Percentiles rank a stretch among this genome's conserved stretches.
phyloP scores from a whole-genome alignment of 2,329 filamentous ascomycete genomes.

The Fusarium sp. region DNA sequence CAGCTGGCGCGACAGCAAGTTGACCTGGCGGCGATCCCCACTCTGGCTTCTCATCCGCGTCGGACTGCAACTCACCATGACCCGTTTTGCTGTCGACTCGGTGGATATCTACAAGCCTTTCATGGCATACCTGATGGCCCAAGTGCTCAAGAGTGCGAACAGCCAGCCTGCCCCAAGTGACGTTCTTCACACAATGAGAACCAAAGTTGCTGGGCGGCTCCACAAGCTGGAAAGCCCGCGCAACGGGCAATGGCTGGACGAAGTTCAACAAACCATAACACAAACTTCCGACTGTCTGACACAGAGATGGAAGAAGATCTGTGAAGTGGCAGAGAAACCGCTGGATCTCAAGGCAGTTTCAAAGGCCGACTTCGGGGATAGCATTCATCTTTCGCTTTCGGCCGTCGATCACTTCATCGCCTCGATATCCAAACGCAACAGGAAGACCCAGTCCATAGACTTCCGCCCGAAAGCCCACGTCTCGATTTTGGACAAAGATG shows the following conservation, averaged over 20 bases:
- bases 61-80: slow-evolving; percentile 58
- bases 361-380: slow-evolving; percentile 2
- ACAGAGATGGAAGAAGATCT: slow-evolving; percentile 27
- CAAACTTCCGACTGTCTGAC: neutral
- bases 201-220: slow-evolving; percentile 29
- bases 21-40: slow-evolving; percentile 66
- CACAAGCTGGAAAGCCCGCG: slow-evolving; percentile 17
- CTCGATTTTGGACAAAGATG: neutral
- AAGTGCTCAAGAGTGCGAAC: neutral
- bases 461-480: slow-evolving; percentile 30
- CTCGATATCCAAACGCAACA: slow-evolving; percentile 2
- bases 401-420: slow-evolving; percentile 27
- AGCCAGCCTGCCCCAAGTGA: slow-evolving; percentile 4
- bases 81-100: neutral
- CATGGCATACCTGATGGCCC: slow-evolving; percentile 29
- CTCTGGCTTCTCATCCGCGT: slow-evolving; percentile 71
- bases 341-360: slow-evolving; percentile 4
- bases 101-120: slow-evolving; percentile 31
- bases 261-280: slow-evolving; percentile 9
- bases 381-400: slow-evolving; percentile 21
- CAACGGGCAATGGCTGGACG: slow-evolving; percentile 19
- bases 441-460: neutral
- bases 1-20: slow-evolving; percentile 53
- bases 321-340: neutral
- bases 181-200: slow-evolving; percentile 26